Percentiles rank a stretch among this genome's conserved stretches.
Conservation (phyloP, 331 rosid genomes). For the Quercus lobata region DNA sequence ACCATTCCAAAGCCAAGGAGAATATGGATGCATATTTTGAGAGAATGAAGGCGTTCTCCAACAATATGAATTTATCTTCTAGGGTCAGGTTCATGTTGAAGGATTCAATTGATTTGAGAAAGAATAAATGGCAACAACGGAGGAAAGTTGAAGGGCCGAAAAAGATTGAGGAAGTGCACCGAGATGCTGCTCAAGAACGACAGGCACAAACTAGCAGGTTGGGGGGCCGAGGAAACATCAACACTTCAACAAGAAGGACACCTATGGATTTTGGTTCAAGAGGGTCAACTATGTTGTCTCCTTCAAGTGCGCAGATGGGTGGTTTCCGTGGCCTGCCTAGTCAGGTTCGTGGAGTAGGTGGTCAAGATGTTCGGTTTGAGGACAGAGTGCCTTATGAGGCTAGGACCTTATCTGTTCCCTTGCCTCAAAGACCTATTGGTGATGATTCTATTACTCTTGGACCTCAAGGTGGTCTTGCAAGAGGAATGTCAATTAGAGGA, state of each 20-base stretch:
- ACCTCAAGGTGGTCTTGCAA: slow-evolving; percentile 91
- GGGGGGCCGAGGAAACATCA: slow-evolving; percentile 56
- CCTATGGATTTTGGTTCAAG: slow-evolving; percentile 68
- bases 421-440: slow-evolving; percentile 54
- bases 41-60: slow-evolving; percentile 54
- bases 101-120: slow-evolving; percentile 84
- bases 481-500: slow-evolving; percentile 90
- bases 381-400: slow-evolving; percentile 65
- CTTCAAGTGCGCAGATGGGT: slow-evolving; percentile 57
- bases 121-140: slow-evolving; percentile 87
- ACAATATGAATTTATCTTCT: slow-evolving; percentile 75
- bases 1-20: slow-evolving; percentile 82
- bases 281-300: slow-evolving; percentile 51
- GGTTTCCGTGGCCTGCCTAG: slow-evolving; percentile 54
- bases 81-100: slow-evolving; percentile 91
- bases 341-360: slow-evolving; percentile 60
- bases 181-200: slow-evolving; percentile 93
- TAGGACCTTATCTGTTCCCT: slow-evolving; percentile 53
- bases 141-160: slow-evolving; percentile 94
- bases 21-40: slow-evolving; percentile 83
- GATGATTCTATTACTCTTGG: slow-evolving; percentile 75
- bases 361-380: slow-evolving; percentile 67
- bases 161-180: slow-evolving; percentile 93
- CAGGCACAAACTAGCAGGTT: slow-evolving; percentile 78
- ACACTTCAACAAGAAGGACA: slow-evolving; percentile 60